Evolutionary conservation across 768 basidiomycete species (phyloP).

Genomic region (Lactarius indigo): DNA sequence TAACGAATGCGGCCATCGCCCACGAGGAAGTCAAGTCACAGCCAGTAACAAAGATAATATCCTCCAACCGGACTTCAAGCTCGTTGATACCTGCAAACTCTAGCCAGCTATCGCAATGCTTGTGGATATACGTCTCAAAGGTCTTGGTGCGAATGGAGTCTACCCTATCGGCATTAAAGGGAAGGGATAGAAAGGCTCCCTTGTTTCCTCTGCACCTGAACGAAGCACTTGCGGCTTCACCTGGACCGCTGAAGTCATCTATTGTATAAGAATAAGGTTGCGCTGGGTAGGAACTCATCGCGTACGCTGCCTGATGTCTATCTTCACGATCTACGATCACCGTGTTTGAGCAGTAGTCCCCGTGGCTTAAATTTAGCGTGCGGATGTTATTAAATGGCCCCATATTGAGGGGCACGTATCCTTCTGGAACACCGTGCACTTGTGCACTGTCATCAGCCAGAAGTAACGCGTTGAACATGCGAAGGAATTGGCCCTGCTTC

Average conservation of each 20-base stretch:
- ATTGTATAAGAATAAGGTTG: neutral
- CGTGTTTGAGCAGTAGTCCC: constrained; percentile 4
- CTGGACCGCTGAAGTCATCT: neutral
- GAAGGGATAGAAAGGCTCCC: constrained; percentile 18
- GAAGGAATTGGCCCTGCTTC: constrained; percentile 16
- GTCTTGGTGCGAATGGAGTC: constrained; percentile 20
- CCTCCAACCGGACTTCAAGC: constrained; percentile 16
- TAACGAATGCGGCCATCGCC: constrained; percentile 24
- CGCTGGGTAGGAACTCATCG: neutral
- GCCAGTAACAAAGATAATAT: constrained; percentile 25
- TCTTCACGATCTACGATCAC: neutral
- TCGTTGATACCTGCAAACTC: neutral
- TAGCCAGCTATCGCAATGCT: constrained; percentile 23
- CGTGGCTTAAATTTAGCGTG: neutral
- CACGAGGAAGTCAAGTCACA: constrained; percentile 23
- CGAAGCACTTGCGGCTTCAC: neutral
- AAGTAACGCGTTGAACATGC: constrained; percentile 22
- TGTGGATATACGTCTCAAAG: constrained; percentile 22
- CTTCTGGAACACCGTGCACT: neutral
- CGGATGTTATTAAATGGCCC: constrained; percentile 14
- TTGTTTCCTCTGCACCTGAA: constrained; percentile 13
- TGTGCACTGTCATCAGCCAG: constrained; percentile 3
- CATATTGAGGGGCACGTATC: constrained; percentile 12
- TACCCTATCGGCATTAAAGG: constrained; percentile 5
- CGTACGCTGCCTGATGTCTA: constrained; percentile 8